Evolutionary conservation across 306 rosid genomes (phyloP).

Genomic region (Gillenia trifoliata): DNA sequence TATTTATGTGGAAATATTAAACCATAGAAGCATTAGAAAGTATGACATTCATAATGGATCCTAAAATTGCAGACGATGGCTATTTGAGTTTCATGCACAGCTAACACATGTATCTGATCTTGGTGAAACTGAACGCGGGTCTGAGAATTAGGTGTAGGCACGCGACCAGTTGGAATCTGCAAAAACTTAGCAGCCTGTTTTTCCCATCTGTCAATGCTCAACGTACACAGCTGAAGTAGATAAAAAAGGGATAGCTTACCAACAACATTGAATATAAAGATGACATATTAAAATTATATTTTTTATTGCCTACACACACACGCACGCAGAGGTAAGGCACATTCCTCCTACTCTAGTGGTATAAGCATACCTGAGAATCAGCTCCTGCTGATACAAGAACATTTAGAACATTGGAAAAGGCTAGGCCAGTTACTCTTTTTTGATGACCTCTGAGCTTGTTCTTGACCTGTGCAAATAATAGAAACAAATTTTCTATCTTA

Average conservation of each 20-base stretch:
- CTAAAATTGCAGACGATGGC: no score
- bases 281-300: no score
- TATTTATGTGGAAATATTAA: background rate
- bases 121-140: constrained; percentile 29
- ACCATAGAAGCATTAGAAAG: background rate
- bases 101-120: constrained; percentile 27
- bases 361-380: constrained; percentile 24
- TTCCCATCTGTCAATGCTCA: constrained; percentile 22
- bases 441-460: no score
- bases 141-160: constrained; percentile 8
- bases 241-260: no score
- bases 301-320: no score
- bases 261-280: no score
- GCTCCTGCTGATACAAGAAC: no score
- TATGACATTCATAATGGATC: background rate
- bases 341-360: background rate
- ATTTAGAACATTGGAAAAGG: no score
- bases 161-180: constrained; percentile 6
- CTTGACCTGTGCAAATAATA: no score
- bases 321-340: background rate
- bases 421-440: no score
- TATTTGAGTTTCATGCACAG: constrained; percentile 16
- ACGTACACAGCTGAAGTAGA: constrained; percentile 27
- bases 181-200: constrained; percentile 1
- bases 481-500: background rate